These are phyloP conservation scores for Penicillium chermesinum DNA, from an alignment of 495 filamentous ascomycete genomes.

Conservation along the genomic window DNA sequence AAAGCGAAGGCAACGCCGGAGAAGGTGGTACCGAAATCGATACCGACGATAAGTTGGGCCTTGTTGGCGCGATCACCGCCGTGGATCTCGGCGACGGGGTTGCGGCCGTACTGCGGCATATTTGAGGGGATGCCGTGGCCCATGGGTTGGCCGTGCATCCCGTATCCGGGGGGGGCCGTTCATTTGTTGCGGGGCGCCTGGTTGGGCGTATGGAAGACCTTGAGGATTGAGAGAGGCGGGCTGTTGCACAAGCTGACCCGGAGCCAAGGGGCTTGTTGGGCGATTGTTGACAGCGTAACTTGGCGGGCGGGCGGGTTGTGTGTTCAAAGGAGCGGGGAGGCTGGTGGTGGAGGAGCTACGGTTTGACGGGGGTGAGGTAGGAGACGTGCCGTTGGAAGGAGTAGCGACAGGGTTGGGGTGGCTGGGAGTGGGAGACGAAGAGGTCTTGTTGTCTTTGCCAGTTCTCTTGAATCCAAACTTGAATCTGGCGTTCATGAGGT, in stretches of 20 bases:
- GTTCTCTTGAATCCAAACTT: slow-evolving; percentile 43
- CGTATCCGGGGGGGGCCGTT: slow-evolving; percentile 50
- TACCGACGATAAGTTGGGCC: slow-evolving; percentile 66
- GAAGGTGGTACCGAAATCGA: slow-evolving; percentile 74
- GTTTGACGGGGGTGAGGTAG: slow-evolving; percentile 36
- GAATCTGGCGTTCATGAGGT: slow-evolving; percentile 50
- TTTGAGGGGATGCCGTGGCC: slow-evolving; percentile 39
- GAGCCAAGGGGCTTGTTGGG: slow-evolving; percentile 53
- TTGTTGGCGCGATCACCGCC: slow-evolving; percentile 65
- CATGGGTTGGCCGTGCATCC: slow-evolving; percentile 34
- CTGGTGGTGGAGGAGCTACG: slow-evolving; percentile 48
- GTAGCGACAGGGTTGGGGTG: slow-evolving; percentile 21
- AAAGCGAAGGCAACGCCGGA: slow-evolving; percentile 77
- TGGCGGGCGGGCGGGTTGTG: slow-evolving; percentile 52
- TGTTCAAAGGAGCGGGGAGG: slow-evolving; percentile 43
- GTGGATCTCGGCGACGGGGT: slow-evolving; percentile 71
- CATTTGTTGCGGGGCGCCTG: slow-evolving; percentile 41
- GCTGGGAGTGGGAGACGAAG: slow-evolving; percentile 10
- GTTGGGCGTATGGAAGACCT: slow-evolving; percentile 43
- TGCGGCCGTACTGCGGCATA: slow-evolving; percentile 42
- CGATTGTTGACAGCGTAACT: slow-evolving; percentile 64
- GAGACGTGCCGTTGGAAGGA: slow-evolving; percentile 31
- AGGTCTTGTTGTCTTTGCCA: slow-evolving; percentile 35
- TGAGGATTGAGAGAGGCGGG: slow-evolving; percentile 66
- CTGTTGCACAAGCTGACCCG: slow-evolving; percentile 57